Conservation (phyloP, 2,329 filamentous ascomycete species). For the Stagonosporopsis cucurbitacearum region DNA sequence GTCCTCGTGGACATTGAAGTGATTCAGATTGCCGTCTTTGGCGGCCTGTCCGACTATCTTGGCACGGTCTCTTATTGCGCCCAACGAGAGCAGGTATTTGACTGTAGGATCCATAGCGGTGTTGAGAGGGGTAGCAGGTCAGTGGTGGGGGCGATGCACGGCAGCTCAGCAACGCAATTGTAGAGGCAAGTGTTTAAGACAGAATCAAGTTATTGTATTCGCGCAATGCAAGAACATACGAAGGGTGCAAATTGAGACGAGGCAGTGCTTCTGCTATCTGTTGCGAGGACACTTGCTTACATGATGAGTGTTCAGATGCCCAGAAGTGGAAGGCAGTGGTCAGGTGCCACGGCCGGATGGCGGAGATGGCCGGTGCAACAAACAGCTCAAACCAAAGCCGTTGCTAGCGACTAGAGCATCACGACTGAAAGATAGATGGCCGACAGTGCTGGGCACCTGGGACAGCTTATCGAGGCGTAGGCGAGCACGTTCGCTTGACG, state of each 20-base stretch:
- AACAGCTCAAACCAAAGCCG: slow-evolving; percentile 9
- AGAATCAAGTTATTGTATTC: background rate
- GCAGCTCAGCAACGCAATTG: background rate
- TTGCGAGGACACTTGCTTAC: no score
- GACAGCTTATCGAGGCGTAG: slow-evolving; percentile 21
- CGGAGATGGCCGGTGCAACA: slow-evolving; percentile 16
- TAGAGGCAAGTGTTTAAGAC: background rate
- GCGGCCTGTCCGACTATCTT: slow-evolving; percentile 36
- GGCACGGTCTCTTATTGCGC: slow-evolving; percentile 38
- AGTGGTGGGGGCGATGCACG: slow-evolving; percentile 10
- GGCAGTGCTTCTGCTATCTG: slow-evolving; percentile 13
- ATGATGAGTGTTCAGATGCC: slow-evolving; percentile 10
- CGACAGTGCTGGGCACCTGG: background rate
- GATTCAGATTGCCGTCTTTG: slow-evolving; percentile 62
- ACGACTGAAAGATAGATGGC: background rate
- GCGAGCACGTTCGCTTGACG: slow-evolving; percentile 18
- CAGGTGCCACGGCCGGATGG: slow-evolving; percentile 16
- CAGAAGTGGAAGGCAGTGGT: slow-evolving; percentile 16
- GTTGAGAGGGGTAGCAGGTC: slow-evolving; percentile 12
- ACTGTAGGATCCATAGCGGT: slow-evolving; percentile 31
- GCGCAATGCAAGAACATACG: background rate
- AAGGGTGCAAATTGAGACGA: background rate
- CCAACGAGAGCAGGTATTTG: slow-evolving; percentile 36
- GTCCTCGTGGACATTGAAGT: slow-evolving; percentile 84
- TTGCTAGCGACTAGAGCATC: slow-evolving; percentile 4